Evolutionary conservation across 805 yeast genomes (phyloP).

Genomic region (Candida gorgasii): DNA sequence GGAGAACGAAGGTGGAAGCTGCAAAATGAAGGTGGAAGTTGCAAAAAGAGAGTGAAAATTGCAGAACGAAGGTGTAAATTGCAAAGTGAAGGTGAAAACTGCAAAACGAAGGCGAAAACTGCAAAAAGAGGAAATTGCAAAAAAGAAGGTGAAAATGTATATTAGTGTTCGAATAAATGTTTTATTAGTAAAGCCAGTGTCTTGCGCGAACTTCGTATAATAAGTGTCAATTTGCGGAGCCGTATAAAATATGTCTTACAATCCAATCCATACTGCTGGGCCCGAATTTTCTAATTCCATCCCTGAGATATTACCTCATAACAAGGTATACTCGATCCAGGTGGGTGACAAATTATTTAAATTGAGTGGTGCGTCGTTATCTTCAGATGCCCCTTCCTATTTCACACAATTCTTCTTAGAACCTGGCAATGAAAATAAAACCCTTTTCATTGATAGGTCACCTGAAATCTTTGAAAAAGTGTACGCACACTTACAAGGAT

Average conservation of each 20-base stretch:
- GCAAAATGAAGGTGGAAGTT: too few species aligned
- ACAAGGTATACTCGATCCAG: slow-evolving; percentile 65
- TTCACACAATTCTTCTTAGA: slow-evolving; percentile 69
- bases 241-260: slow-evolving; percentile 2
- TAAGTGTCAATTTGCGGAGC: too few species aligned
- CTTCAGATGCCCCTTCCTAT: slow-evolving; percentile 86
- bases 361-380: slow-evolving; percentile 81
- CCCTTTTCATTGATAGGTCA: slow-evolving; percentile 71
- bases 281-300: slow-evolving; percentile 44
- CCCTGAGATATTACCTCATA: slow-evolving; percentile 63
- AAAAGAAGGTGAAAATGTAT: slow-evolving; percentile 7
- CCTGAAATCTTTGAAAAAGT: slow-evolving; percentile 68
- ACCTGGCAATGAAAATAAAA: slow-evolving; percentile 37
- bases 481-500: slow-evolving; percentile 77
- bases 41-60: too few species aligned
- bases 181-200: slow-evolving; percentile 3
- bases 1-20: too few species aligned
- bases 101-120: not conserved
- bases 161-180: slow-evolving; percentile 12
- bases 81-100: too few species aligned
- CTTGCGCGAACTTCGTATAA: not conserved
- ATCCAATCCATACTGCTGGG: slow-evolving; percentile 15
- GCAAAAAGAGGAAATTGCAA: not conserved
- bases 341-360: slow-evolving; percentile 64
- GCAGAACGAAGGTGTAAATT: too few species aligned